Evolutionary conservation across 2,329 filamentous ascomycete species (phyloP), one percentile per base, ranked within the genome.

Genomic region (Celoporthe dispersa): DNA sequence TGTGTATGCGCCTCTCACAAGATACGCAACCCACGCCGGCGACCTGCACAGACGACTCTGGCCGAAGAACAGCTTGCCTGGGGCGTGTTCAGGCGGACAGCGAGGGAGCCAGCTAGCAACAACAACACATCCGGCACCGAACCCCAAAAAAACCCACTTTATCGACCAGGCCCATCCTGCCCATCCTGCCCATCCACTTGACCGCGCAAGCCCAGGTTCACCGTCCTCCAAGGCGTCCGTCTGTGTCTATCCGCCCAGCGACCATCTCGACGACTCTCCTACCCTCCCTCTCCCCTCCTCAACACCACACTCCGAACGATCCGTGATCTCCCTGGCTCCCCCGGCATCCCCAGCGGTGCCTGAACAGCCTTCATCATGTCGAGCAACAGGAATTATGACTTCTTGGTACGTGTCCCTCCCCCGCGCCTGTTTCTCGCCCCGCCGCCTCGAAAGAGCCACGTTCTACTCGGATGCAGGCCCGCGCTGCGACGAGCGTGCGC

Each of bases 311-410:
- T 41, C 28, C 68, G 61, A 68, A 61, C 68, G 68, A 51, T 65
- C 55, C 33, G 37, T 66, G 37, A 37, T 64, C 61, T 63, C 55
- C 37, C 53, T 28, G 48, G 31, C 8, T 33, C 33, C 41, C 31
- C 28, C 63, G 61, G 68, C 71, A 68, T 72, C 66, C 60, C 66
- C 41, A 68, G 60, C 55, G 66, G 71, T 72, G 71, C 69, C 48
- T 67, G 41, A 53, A 64, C 63, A 55, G 60, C 64, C 60, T 69
- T 74, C 81, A 86, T 79, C 77, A 99, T 99, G 96, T 94, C 96
- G 78, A 94, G 93, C 82, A 97, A 95, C 87, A 91, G 96, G 83
- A 99, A 99, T 87, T 99, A 99, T 84, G 96, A 99, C 83, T 98
- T 98, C 83, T 88, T 99, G 84, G 95, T 98, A 91, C 79, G 91